Conservation (phyloP, 805 yeast genomes). For the Yarrowia keelungensis region DNA sequence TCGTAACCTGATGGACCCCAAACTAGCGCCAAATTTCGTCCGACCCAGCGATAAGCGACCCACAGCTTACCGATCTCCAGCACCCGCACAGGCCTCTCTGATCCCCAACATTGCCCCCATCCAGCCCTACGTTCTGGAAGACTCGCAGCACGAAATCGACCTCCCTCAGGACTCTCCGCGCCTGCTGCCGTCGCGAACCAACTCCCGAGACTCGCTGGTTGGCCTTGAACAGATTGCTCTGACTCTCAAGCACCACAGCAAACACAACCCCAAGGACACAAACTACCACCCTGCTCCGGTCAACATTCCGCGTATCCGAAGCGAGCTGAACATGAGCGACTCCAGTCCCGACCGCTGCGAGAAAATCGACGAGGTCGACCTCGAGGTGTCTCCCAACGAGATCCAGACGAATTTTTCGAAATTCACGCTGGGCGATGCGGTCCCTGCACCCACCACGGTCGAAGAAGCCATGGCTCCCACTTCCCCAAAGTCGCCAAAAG, state of each 20-base stretch:
- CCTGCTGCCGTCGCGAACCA: constrained; percentile 11
- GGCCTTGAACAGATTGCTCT: constrained; percentile 37
- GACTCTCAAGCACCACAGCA: constrained; percentile 35
- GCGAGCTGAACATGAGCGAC: constrained; percentile 40
- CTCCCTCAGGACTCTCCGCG: constrained; percentile 57
- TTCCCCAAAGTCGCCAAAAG: constrained; percentile 12
- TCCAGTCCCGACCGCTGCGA: constrained; percentile 34
- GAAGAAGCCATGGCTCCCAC: constrained; percentile 20
- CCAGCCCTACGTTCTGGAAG: constrained; percentile 79
- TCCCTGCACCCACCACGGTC: constrained; percentile 3
- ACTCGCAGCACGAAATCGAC: constrained; percentile 68
- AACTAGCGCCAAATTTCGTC: constrained; percentile 85
- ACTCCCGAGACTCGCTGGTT: constrained; percentile 31
- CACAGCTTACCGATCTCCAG: constrained; percentile 45
- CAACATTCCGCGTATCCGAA: constrained; percentile 41
- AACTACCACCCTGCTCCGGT: constrained; percentile 39
- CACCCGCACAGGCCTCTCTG: constrained; percentile 45
- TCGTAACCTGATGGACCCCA: constrained; percentile 76
- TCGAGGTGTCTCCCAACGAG: constrained; percentile 24
- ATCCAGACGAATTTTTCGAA: neutral
- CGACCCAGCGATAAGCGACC: constrained; percentile 78
- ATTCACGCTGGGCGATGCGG: constrained; percentile 3
- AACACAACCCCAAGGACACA: constrained; percentile 16
- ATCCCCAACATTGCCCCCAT: constrained; percentile 75
- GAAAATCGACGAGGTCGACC: constrained; percentile 24